Evolutionary conservation across 2,329 filamentous ascomycete genomes (phyloP), one percentile per base, ranked within the genome.

Genomic region (Nigrograna mackinnonii): DNA sequence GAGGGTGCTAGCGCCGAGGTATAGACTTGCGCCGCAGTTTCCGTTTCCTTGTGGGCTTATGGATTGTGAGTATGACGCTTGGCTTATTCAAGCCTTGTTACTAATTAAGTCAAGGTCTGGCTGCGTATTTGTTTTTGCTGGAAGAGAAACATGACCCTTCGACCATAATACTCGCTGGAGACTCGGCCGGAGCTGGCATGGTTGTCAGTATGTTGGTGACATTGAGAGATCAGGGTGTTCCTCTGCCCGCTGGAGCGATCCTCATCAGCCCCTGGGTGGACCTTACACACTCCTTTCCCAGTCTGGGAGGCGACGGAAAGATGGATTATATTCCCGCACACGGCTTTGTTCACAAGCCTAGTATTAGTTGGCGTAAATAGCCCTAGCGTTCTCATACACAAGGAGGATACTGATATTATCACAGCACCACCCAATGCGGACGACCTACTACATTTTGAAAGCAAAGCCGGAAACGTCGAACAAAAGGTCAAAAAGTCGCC

Each of bases 181-280:
- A 99, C 62, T 96, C 92, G 7, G 94, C 94, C 0, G 94, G 94
- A 18, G 94, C 85, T 24, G 94, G 92, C 7, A 94, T 97, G 89
- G 81, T 91, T 0, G 55, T 96, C 52, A 87, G 73, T 17, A 77
- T 96, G 69, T 70, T 99, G 41, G 86, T 95, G 21, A 81, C 84
- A 2, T 69, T 97, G 47, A 84, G 94, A 49, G 91, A 97, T 60
- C 86, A 87, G 62, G 86, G 85, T 0, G 75, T 96, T 12, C 87
- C 92, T 5, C 69, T 96, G 19, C 94, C 94, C 1, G 91, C 94
- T 2, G 94, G 94, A 2, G 91, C 87, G 4, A 85, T 97, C 33
- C 75, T 97, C 30, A 88, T 97, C 38, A 96, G 90, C 37, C 94
- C 94, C 1, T 99, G 94, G 94, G 91, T 92, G 6, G 94, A 99